Base-by-base conservation (phyloP, 1,139 yeast species). In the Magnusiomyces tetraspermus region DNA sequence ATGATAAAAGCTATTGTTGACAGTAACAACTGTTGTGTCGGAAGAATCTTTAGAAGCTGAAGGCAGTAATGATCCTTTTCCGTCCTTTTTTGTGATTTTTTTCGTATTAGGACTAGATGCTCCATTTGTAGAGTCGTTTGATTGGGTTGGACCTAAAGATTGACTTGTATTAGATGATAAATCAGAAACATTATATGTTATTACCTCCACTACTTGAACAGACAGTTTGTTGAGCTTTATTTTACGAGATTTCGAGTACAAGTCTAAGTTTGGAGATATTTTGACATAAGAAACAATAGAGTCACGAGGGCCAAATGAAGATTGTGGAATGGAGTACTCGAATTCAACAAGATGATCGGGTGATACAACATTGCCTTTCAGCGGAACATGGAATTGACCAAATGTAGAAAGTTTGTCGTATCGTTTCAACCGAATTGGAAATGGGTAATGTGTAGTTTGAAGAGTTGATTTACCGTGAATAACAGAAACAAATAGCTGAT, bases 221-320 rank as follows among this genome's bases (percentile, higher is more conserved):
- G 71, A 63, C 2, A 71, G 55, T 23, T 70, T 61, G 51, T 66
- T 65, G 21, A 71, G 60, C 54, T 67, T 68, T 46, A 71, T 72
- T 51, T 67, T 67, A 41, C 63, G 61, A 1, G 73, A 63, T 57
- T 67, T 62, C 17, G 62, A 57, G 11, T 64, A 57, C 66, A 70
- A 64, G 55, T 71, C 75, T 1, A 63, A 65, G 53, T 71, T 71
- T 5, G 72, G 71, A 22, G 58, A 51, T 2, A 71, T 60, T 45
- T 62, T 64, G 43, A 69, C 55, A 46, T 58, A 60, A 13, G 70
- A 64, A 6, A 61, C 59, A 4, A 71, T 58, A 15, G 58, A 55
- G 53, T 71, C 75, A 15, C 69, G 62, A 0, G 75, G 75, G 2
- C 75, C 75, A 54, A 63, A 70, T 2, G 73, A 69, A 0, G 71